Evolutionary conservation across 2,329 filamentous ascomycete species (phyloP).

Genomic region (Fusarium anthophilum): DNA sequence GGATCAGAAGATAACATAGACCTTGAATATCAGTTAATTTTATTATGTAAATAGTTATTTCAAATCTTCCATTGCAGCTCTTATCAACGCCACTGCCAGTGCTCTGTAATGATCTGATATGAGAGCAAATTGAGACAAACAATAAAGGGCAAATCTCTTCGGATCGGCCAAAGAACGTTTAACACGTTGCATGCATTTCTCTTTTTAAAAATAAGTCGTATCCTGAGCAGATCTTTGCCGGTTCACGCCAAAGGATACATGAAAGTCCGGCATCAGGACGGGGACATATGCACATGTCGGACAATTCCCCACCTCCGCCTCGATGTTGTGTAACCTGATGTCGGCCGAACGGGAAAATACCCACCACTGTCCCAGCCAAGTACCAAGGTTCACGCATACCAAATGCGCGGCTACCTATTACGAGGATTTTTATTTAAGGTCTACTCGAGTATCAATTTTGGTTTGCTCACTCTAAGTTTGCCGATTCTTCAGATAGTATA

Average conservation of each 20-base stretch:
- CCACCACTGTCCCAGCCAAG: not conserved
- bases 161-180: not conserved
- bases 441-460: not conserved
- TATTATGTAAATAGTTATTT: too few relatives aligned
- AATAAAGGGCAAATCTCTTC: too few relatives aligned
- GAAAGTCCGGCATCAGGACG: too few relatives aligned
- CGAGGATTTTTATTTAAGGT: not conserved
- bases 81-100: too few relatives aligned
- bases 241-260: not conserved
- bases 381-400: fast-evolving
- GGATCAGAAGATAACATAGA: not conserved
- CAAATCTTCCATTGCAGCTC: fast-evolving
- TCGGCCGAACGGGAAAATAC: not conserved
- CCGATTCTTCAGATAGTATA: not conserved
- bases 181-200: not conserved
- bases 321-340: not conserved
- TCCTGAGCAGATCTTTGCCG: not conserved
- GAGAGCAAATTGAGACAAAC: not conserved
- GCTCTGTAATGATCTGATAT: not conserved
- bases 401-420: fast-evolving
- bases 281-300: not conserved
- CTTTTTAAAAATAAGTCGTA: not conserved
- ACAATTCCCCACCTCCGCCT: not conserved
- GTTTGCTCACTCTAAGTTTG: not conserved
- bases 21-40: not conserved